Base-by-base conservation (phyloP, 306 rosid species). In the Canavalia ensiformis region DNA sequence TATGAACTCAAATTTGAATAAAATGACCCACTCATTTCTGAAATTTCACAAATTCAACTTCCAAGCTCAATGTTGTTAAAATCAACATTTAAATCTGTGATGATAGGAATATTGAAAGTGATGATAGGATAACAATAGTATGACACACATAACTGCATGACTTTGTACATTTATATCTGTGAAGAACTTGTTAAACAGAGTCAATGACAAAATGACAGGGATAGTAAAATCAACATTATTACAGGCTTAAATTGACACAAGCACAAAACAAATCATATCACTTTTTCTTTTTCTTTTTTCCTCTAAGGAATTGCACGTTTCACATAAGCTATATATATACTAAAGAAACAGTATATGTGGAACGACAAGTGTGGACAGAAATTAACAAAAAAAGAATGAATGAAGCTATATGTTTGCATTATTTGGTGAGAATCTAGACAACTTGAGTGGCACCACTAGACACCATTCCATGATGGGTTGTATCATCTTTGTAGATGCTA, bases 401-500 rank as follows among this genome's bases (percentile, higher is more conserved):
- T 5, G 2, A 3, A 10, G 11, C 82, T 83, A 83, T 37, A 37
- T 37, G 3, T 37, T 37, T 37, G 41, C 41, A 0, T 37, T 37
- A 4, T 37, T 37, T 37, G 41, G 41, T 37, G 3, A 37, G 2
- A 3, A 10, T 11, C 82, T 83, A 86, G 33, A 88, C 89, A 1
- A 57, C 62, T 63, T 86, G 88, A 67, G 90, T 84, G 44, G 85
- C 77, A 58, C 89, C 88, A 42, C 79, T 79, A 7, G 88, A 78
- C 42, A 66, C 51, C 6, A 31, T 3, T 2, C 57, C 82, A 18
- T 74, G 81, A 25, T 13, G 75, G 8, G 67, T 66, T 50, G 88
- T 84, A 7, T 88, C 87, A 68, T 88, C 86, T 8, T 69, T 62
- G 46, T 65, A 83, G 59, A 74, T 30, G 68, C 86, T 50, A 10